Evolutionary conservation across 2,329 filamentous ascomycete species (phyloP), one percentile per base, ranked within the genome.

Genomic region (Fusarium tjaetaba): DNA sequence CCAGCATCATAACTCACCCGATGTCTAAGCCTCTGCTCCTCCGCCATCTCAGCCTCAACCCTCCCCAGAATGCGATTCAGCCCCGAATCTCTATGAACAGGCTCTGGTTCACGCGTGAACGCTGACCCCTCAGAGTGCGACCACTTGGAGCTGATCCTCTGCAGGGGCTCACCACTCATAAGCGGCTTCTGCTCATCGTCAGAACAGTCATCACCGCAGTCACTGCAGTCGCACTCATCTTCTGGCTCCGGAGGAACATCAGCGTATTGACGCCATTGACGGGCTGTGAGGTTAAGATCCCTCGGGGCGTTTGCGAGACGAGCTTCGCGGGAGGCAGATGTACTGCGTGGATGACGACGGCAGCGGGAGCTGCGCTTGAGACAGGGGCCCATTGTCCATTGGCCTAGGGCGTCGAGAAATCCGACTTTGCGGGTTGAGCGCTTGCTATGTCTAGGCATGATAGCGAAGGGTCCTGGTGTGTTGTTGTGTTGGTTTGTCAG

Each of bases 1-100:
- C 61, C 68, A 28, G 71, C 71, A 41, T 72, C 62, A 41, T 73
- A 76, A 64, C 57, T 73, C 41, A 45, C 51, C 43, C 45, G 36
- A 24, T 73, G 55, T 46, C 70, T 59, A 26, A 43, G 41, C 22
- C 46, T 57, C 18, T 46, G 55, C 34, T 34, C 42, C 30, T 30
- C 42, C 22, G 5, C 26, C 32, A 24, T 26, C 16, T 51, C 32
- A 9, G 41, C n/a, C 43, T 38, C 16, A 16, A 39, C 26, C 13
- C 52, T 36, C 13, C 46, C 39, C 4, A n/a, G 5, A 6, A 60
- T 48, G 18, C 63, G 43, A 24, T 53, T 45, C 15, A 59, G 28
- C 14, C 45, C 46, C 2, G 59, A 65, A 10, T 56, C 57, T 51
- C 51, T 48, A 15, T 43, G 20, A 30, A 59, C 26, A 59, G 65